Evolutionary conservation across 2,329 filamentous ascomycete species (phyloP).

Genomic region (Dothistroma pini): DNA sequence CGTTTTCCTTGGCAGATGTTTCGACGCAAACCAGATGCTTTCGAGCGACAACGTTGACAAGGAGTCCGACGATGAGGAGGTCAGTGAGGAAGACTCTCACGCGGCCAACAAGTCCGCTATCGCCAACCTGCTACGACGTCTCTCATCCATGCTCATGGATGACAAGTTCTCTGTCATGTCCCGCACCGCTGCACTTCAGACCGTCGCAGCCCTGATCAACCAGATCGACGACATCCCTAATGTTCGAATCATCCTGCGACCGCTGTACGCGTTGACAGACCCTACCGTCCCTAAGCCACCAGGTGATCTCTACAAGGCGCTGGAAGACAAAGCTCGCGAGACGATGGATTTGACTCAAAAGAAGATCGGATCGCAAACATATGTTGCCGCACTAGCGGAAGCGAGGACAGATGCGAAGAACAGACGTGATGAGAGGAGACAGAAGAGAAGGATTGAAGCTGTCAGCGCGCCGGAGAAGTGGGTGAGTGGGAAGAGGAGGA

Average conservation of each 20-base stretch:
- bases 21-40: constrained; percentile 54
- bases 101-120: constrained; percentile 52
- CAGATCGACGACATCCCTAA: constrained; percentile 61
- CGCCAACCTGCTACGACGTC: constrained; percentile 72
- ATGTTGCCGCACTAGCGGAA: constrained; percentile 67
- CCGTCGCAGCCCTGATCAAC: constrained; percentile 66
- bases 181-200: constrained; percentile 68
- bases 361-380: constrained; percentile 76
- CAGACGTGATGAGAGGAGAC: constrained; percentile 68
- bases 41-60: constrained; percentile 45
- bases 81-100: constrained; percentile 44
- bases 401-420: constrained; percentile 70
- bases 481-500: constrained; percentile 75
- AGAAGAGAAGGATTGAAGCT: constrained; percentile 86
- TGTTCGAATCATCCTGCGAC: constrained; percentile 61
- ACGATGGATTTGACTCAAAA: constrained; percentile 79
- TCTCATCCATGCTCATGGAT: constrained; percentile 64
- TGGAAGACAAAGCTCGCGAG: constrained; percentile 70
- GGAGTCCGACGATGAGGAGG: constrained; percentile 40
- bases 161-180: constrained; percentile 60
- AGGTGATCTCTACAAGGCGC: constrained; percentile 59
- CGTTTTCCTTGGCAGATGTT: constrained; percentile 70
- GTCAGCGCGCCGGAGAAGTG: constrained; percentile 76
- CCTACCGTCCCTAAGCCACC: constrained; percentile 58
- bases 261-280: constrained; percentile 81